Evolutionary conservation across 495 filamentous ascomycete genomes (phyloP).

Genomic region (Neurospora tetrasperma): DNA sequence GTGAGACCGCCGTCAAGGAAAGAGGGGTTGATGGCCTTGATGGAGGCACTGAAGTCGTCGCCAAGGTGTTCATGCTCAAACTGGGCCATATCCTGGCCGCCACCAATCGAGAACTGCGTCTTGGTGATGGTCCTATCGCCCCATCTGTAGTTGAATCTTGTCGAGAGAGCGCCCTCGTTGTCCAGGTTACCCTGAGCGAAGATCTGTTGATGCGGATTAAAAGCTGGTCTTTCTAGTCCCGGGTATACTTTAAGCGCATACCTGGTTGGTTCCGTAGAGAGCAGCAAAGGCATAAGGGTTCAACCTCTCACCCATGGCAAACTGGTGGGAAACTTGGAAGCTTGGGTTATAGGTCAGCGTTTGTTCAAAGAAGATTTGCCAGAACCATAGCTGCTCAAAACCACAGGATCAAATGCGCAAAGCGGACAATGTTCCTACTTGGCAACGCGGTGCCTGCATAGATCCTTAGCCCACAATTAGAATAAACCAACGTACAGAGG

Average conservation of each 20-base stretch:
- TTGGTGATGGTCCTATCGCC: constrained; percentile 66
- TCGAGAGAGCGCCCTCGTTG: constrained; percentile 72
- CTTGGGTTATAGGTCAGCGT: constrained; percentile 8
- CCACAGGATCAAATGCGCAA: not conserved
- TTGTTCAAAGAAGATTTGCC: not conserved
- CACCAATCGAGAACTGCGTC: constrained; percentile 66
- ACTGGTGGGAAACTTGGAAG: constrained; percentile 95
- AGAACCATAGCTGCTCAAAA: not conserved
- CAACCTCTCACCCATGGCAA: constrained; percentile 82
- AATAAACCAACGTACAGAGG: constrained; percentile 44
- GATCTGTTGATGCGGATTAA: constrained; percentile 44
- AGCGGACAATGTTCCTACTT: not conserved
- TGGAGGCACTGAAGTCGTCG: constrained; percentile 76
- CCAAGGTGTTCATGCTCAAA: constrained; percentile 92
- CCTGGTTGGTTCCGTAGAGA: constrained; percentile 84
- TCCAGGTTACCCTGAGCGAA: constrained; percentile 94
- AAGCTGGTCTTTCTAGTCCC: not conserved
- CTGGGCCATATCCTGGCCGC: constrained; percentile 62
- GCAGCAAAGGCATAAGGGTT: constrained; percentile 92
- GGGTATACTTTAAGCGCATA: constrained; percentile 32
- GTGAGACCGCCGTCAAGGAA: constrained; percentile 82
- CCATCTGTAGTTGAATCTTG: constrained; percentile 87
- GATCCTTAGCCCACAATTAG: not conserved
- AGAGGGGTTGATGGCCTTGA: constrained; percentile 93
- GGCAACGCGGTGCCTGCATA: not conserved